phyloP scores from a whole-genome alignment of 2,329 filamentous ascomycete species.

The Trichoderma lentiforme region DNA sequence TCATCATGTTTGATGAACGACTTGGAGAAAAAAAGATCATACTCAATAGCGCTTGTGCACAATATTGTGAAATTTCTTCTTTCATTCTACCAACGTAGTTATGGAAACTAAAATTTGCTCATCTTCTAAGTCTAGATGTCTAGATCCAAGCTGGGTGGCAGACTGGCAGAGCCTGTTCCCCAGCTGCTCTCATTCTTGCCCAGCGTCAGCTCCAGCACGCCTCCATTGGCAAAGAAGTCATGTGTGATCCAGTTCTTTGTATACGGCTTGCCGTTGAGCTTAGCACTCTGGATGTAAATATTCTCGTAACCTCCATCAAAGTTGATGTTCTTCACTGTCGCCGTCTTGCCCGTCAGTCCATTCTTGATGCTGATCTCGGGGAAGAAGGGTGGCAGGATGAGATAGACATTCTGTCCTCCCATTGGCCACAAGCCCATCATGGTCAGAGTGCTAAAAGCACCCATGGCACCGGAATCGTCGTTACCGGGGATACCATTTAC shows the following conservation, averaged over 20 bases:
- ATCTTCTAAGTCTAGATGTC: not conserved
- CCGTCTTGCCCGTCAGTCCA: conserved; percentile 25
- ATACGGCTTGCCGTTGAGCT: conserved; percentile 52
- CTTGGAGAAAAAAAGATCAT: not conserved
- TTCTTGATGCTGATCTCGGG: conserved; percentile 40
- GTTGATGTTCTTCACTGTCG: conserved; percentile 29
- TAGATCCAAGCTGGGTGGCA: conserved; percentile 10
- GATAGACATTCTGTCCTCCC: conserved; percentile 51
- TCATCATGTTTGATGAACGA: not conserved
- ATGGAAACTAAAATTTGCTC: not conserved
- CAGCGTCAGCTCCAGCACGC: conserved; percentile 52
- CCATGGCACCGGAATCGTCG: conserved; percentile 53
- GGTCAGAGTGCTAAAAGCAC: conserved; percentile 47
- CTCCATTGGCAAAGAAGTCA: conserved; percentile 57
- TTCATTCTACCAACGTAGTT: not conserved
- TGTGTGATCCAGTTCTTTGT: conserved; percentile 59
- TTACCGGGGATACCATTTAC: conserved; percentile 55
- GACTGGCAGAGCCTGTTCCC: not conserved
- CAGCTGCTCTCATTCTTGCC: conserved; percentile 47
- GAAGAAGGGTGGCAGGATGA: conserved; percentile 51
- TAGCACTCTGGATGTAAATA: conserved; percentile 58
- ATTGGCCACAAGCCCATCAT: conserved; percentile 55
- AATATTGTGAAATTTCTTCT: not conserved
- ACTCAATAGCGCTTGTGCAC: not conserved
- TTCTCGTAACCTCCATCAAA: conserved; percentile 45